Evolutionary conservation across 2,329 filamentous ascomycete genomes (phyloP).

Genomic region (Curvularia spicifera): DNA sequence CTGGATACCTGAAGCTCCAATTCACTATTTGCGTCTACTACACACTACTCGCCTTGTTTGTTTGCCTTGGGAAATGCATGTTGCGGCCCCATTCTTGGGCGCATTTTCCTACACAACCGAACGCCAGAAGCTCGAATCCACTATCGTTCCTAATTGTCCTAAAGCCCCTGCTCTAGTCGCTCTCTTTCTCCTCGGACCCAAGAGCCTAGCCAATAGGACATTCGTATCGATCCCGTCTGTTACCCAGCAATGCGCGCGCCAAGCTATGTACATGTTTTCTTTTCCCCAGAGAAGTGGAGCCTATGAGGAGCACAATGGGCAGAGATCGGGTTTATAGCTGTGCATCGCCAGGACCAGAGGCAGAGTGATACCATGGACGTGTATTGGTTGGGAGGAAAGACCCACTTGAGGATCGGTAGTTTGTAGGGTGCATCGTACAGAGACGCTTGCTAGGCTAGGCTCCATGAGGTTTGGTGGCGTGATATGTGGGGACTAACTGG

Average conservation of each 20-base stretch:
- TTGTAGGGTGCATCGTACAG: slow-evolving; percentile 9
- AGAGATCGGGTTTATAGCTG: slow-evolving; percentile 6
- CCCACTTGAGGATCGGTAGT: slow-evolving; percentile 12
- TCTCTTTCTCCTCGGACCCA: not conserved
- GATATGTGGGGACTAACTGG: not conserved
- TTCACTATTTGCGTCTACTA: too few species aligned
- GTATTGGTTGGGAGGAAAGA: slow-evolving; percentile 4
- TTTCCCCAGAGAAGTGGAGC: not conserved
- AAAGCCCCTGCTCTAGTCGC: not conserved
- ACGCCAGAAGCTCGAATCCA: too few species aligned
- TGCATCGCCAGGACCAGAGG: slow-evolving; percentile 3
- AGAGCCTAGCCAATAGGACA: not conserved
- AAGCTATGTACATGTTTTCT: not conserved
- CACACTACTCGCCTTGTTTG: not conserved
- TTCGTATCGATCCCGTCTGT: not conserved
- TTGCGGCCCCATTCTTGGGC: not conserved
- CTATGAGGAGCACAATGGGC: not conserved
- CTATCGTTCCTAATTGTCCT: too few species aligned
- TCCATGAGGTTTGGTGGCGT: not conserved
- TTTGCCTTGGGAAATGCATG: not conserved
- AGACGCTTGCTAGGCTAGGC: not conserved
- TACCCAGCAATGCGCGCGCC: not conserved
- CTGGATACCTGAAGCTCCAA: too few species aligned
- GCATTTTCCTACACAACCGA: too few species aligned
- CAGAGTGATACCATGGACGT: not conserved